A percentile compares a stretch with the other conserved stretches of the same genome.
Conservation (phyloP, 805 yeast genomes). For the Wickerhamiella dianesei region DNA sequence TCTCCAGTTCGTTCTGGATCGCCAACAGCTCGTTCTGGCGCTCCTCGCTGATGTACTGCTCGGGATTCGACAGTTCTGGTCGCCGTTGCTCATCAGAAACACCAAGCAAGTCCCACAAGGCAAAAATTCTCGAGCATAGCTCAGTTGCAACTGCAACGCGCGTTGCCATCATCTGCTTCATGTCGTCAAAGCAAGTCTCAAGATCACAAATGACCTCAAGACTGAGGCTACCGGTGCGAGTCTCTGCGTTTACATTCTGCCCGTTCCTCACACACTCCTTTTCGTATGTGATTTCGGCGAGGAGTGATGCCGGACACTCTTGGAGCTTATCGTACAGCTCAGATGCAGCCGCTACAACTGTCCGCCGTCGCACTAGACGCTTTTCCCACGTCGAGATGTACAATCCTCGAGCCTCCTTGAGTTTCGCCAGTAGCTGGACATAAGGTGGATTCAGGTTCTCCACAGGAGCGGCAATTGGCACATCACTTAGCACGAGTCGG, state of each 20-base stretch:
- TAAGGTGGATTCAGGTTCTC: not conserved
- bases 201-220: not conserved
- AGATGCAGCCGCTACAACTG: not conserved
- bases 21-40: conserved; percentile 1
- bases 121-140: not conserved
- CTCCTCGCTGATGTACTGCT: too few relatives aligned
- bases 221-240: not conserved
- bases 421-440: not conserved
- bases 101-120: not conserved
- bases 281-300: not conserved
- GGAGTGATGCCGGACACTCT: not conserved
- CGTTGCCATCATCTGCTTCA: not conserved
- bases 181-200: not conserved
- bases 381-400: not conserved
- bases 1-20: conserved; percentile 2
- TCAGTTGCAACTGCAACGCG: not conserved
- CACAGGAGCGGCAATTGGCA: not conserved
- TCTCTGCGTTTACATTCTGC: not conserved
- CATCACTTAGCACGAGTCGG: not conserved
- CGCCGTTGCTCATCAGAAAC: not conserved
- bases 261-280: not conserved
- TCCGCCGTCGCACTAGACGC: not conserved
- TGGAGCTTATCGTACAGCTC: not conserved
- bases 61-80: not conserved
- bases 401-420: not conserved